A percentile compares a stretch with the other conserved stretches of the same genome.
Evolutionary conservation across 1,139 yeast genomes (phyloP).

Genomic region (Zygotorulaspora mrakii): DNA sequence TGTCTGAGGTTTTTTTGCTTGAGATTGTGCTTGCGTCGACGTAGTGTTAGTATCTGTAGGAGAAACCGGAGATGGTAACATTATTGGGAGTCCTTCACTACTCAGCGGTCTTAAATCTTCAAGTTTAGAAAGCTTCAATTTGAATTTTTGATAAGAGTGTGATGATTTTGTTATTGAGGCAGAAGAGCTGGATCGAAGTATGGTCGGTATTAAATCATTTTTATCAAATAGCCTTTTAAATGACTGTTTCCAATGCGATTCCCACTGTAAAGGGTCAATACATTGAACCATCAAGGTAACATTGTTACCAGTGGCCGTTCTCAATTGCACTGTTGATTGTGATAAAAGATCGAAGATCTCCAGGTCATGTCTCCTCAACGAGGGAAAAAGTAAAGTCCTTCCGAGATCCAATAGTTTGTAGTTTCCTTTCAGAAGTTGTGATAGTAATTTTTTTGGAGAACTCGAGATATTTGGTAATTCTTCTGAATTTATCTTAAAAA

Average conservation of each 20-base stretch:
- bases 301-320: conserved; percentile 18
- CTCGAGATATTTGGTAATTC: conserved; percentile 13
- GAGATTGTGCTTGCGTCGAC: not conserved
- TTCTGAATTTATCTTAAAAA: conserved; percentile 35
- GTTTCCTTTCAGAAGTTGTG: conserved; percentile 11
- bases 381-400: conserved; percentile 37
- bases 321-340: conserved; percentile 13
- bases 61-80: conserved; percentile 8
- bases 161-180: conserved; percentile 14
- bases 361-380: conserved; percentile 36
- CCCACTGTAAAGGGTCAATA: conserved; percentile 21
- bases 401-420: conserved; percentile 29
- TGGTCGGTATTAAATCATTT: conserved; percentile 7
- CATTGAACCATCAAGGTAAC: conserved; percentile 15
- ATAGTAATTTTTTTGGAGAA: conserved; percentile 10
- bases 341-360: conserved; percentile 13
- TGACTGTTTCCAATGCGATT: conserved; percentile 20
- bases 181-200: conserved; percentile 10
- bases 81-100: conserved; percentile 18
- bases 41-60: not conserved
- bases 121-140: conserved; percentile 18
- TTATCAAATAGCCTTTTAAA: conserved; percentile 15
- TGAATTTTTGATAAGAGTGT: conserved; percentile 18
- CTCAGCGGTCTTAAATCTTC: conserved; percentile 15
- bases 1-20: conserved; percentile 2